Conservation (phyloP, 164 flowering plant genomes). For the Vitis amurensis region DNA sequence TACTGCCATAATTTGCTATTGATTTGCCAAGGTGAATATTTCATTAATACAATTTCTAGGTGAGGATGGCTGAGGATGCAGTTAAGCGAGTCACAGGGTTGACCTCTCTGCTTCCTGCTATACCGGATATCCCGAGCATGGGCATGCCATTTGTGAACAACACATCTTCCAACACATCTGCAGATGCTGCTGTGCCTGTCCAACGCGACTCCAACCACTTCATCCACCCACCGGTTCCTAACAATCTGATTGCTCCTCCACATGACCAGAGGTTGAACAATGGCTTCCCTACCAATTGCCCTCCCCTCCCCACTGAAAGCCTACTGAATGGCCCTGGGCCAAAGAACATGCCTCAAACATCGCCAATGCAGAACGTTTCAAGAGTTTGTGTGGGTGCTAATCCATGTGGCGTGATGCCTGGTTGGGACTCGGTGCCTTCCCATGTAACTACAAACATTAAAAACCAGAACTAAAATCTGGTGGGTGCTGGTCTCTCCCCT, state of each 20-base stretch:
- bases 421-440: constrained; percentile 8
- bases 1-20: too few relatives aligned
- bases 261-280: constrained; percentile 17
- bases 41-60: constrained; percentile 24
- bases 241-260: constrained; percentile 5
- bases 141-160: constrained; percentile 18
- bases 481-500: too few relatives aligned
- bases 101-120: constrained; percentile 22
- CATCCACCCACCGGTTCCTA: constrained; percentile 21
- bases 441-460: constrained; percentile 5
- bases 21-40: background rate
- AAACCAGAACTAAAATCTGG: background rate
- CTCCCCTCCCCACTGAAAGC: constrained; percentile 1
- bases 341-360: constrained; percentile 6
- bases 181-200: constrained; percentile 10
- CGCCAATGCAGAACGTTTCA: constrained; percentile 9
- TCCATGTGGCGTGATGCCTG: constrained; percentile 6
- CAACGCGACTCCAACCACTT: constrained; percentile 27
- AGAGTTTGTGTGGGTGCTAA: background rate
- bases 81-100: constrained; percentile 40
- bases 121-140: constrained; percentile 10
- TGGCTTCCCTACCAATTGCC: constrained; percentile 2
- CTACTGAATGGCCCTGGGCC: constrained; percentile 7
- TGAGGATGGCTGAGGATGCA: constrained; percentile 50
- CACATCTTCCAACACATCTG: constrained; percentile 4